These are phyloP conservation scores for Candida taoyuanica DNA, from an alignment of 805 yeast species.

Conservation along the genomic window DNA sequence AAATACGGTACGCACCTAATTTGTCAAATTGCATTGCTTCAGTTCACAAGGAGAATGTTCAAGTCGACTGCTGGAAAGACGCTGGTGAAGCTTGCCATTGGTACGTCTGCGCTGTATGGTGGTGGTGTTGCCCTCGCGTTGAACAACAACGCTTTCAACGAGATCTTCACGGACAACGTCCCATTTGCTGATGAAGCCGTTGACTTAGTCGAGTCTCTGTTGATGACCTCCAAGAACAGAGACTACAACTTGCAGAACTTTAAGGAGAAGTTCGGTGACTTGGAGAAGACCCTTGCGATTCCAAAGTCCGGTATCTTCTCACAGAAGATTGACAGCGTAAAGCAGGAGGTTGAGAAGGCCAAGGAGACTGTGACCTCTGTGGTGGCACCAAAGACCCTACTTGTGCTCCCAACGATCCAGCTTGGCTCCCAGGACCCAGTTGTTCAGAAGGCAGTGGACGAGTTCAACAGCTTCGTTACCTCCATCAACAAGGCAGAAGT, in stretches of 20 bases:
- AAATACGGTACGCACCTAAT: background rate
- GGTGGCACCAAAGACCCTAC: constrained; percentile 4
- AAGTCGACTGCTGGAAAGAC: constrained; percentile 30
- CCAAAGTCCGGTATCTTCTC: constrained; percentile 37
- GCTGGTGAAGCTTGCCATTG: constrained; percentile 28
- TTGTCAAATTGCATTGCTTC: background rate
- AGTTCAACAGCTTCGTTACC: constrained; percentile 23
- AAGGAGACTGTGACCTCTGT: constrained; percentile 11
- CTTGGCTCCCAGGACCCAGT: constrained; percentile 28
- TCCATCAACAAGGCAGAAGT: constrained; percentile 23
- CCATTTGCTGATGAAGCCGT: constrained; percentile 59
- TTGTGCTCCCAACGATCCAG: constrained; percentile 26
- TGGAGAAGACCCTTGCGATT: constrained; percentile 36
- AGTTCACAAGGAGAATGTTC: constrained; percentile 24
- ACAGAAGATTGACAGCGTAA: constrained; percentile 28
- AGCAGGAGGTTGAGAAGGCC: constrained; percentile 19
- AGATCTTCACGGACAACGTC: constrained; percentile 54
- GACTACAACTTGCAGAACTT: constrained; percentile 32
- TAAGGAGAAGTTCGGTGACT: constrained; percentile 33
- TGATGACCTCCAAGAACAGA: constrained; percentile 16
- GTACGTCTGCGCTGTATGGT: constrained; percentile 41
- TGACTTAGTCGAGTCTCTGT: constrained; percentile 41
- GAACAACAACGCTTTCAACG: constrained; percentile 54
- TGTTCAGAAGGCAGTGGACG: constrained; percentile 21
- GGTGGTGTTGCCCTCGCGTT: constrained; percentile 58